Evolutionary conservation across 2,329 filamentous ascomycete genomes (phyloP).

Genomic region (Scedosporium minutisporum): DNA sequence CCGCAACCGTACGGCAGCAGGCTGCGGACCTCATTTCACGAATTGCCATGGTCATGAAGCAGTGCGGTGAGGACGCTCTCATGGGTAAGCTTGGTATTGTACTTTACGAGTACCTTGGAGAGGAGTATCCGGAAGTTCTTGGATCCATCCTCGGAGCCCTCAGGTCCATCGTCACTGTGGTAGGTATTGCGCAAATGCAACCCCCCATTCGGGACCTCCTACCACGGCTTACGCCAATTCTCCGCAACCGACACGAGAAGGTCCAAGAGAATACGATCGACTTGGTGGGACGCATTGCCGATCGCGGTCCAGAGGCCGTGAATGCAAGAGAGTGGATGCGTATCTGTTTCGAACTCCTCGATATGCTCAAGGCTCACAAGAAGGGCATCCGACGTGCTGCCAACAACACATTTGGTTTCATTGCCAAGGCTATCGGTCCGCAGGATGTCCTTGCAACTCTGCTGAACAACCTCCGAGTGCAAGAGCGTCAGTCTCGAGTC

Average conservation of each 20-base stretch:
- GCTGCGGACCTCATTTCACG: slow-evolving; percentile 93
- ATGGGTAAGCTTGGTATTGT: slow-evolving; percentile 94
- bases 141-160: slow-evolving; percentile 93
- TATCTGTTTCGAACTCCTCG: slow-evolving; percentile 96
- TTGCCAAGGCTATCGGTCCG: slow-evolving; percentile 96
- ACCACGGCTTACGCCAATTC: slow-evolving; percentile 90
- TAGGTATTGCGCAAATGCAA: slow-evolving; percentile 97
- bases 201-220: slow-evolving; percentile 94
- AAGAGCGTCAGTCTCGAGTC: slow-evolving; percentile 95
- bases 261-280: slow-evolving; percentile 99
- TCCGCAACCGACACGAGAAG: slow-evolving; percentile 97
- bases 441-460: slow-evolving; percentile 94
- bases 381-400: slow-evolving; percentile 96
- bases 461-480: slow-evolving; percentile 91
- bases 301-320: slow-evolving; percentile 91
- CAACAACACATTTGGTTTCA: slow-evolving; percentile 99
- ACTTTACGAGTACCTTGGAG: slow-evolving; percentile 94
- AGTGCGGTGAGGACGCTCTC: slow-evolving; percentile 89
- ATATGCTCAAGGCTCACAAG: slow-evolving; percentile 99
- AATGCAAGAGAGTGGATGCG: slow-evolving; percentile 99
- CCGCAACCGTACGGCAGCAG: slow-evolving; percentile 90
- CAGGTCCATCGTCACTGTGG: slow-evolving; percentile 92
- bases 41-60: slow-evolving; percentile 98
- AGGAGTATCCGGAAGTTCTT: slow-evolving; percentile 96
- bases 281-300: slow-evolving; percentile 92